Conservation (phyloP, 768 basidiomycete genomes). For the Mycena albidolilacea region DNA sequence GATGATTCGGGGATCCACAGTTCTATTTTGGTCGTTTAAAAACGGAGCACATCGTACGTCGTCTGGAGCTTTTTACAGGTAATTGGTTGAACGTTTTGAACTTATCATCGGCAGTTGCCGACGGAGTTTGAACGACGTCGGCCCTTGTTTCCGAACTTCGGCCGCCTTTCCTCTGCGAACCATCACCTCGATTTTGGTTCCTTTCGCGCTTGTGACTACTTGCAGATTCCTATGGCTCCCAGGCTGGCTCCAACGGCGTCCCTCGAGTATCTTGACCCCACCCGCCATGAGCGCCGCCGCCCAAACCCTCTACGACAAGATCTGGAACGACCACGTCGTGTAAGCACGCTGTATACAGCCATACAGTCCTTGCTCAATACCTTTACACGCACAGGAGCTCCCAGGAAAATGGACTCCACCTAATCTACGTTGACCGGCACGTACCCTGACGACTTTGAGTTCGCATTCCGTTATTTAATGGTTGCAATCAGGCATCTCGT, state of each 20-base stretch:
- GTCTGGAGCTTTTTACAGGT: too few species aligned
- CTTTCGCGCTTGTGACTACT: slow-evolving; percentile 9
- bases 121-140: not conserved
- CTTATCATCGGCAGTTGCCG: not conserved
- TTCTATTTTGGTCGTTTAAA: too few species aligned
- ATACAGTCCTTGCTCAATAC: not conserved
- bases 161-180: not conserved
- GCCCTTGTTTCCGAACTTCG: not conserved
- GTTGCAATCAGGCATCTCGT: slow-evolving; percentile 66
- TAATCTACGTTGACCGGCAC: slow-evolving; percentile 88
- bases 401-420: slow-evolving; percentile 81
- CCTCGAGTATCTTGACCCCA: slow-evolving; percentile 45
- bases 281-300: slow-evolving; percentile 58
- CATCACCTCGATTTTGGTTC: slow-evolving; percentile 1
- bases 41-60: too few species aligned
- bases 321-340: slow-evolving; percentile 97
- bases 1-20: too few species aligned
- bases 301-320: slow-evolving; percentile 96
- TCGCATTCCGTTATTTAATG: not conserved
- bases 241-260: slow-evolving; percentile 5
- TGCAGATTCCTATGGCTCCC: not conserved
- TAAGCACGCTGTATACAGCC: slow-evolving; percentile 53
- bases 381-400: slow-evolving; percentile 61
- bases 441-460: slow-evolving; percentile 33
- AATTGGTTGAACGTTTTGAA: too few species aligned